These are phyloP conservation scores for Talaromyces ruber DNA, from an alignment of 495 filamentous ascomycete species.

Conservation along the genomic window DNA sequence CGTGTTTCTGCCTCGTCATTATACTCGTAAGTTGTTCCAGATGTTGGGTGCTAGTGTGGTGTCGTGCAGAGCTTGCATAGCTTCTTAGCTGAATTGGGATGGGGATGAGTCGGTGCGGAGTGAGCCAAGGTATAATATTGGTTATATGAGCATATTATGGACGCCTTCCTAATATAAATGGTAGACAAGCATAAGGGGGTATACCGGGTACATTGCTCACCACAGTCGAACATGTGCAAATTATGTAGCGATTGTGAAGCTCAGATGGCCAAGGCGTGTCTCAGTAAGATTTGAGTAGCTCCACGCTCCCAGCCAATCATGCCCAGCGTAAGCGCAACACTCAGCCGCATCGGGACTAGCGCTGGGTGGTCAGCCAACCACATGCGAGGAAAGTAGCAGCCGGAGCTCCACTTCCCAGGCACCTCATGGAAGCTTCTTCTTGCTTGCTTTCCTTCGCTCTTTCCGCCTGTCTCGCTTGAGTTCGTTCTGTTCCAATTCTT, in stretches of 20 bases:
- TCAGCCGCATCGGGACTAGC: background rate
- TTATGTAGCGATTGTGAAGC: background rate
- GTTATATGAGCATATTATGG: background rate
- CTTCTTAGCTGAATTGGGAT: background rate
- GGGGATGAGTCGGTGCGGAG: background rate
- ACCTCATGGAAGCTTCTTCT: slow-evolving; percentile 2
- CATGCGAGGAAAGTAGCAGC: background rate
- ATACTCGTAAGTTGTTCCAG: background rate
- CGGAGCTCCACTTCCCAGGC: background rate
- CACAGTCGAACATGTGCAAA: background rate
- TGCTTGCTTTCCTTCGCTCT: slow-evolving; percentile 12
- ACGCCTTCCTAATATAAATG: background rate
- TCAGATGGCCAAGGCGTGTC: background rate
- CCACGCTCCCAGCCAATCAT: background rate
- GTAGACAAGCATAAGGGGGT: background rate
- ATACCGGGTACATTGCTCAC: background rate
- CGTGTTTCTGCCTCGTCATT: background rate
- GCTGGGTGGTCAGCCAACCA: background rate
- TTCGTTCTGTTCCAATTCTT: slow-evolving; percentile 1
- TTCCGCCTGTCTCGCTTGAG: slow-evolving; percentile 7
- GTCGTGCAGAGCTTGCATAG: background rate
- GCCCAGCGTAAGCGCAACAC: background rate
- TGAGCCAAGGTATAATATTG: background rate
- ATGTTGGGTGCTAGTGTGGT: background rate
- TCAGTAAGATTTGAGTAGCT: background rate